These are phyloP conservation scores for Calonectria henricotiae DNA, from an alignment of 2,329 filamentous ascomycete species.

Conservation along the genomic window DNA sequence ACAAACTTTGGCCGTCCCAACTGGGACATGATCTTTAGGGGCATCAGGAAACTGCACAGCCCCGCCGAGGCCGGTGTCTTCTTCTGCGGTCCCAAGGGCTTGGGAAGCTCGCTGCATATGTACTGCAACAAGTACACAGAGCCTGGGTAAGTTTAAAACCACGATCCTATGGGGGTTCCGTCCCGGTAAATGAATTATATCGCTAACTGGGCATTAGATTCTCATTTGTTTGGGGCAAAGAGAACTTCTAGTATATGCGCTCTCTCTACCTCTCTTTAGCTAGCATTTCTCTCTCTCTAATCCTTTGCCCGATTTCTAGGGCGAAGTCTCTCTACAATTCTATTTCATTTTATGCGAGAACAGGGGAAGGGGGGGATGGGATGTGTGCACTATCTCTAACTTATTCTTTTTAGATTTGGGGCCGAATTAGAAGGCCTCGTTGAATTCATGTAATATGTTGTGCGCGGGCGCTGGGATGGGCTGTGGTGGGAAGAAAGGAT, in stretches of 20 bases:
- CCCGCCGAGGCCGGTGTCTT: slow-evolving; percentile 84
- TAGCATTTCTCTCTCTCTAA: not conserved
- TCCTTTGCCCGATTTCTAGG: not conserved
- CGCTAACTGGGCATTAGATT: slow-evolving; percentile 65
- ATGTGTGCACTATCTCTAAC: slow-evolving; percentile 6
- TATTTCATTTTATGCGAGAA: not conserved
- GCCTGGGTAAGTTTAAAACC: slow-evolving; percentile 73
- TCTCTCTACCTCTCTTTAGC: not conserved
- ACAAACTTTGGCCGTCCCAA: slow-evolving; percentile 91
- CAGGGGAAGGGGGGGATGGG: not conserved
- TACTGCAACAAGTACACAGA: slow-evolving; percentile 93
- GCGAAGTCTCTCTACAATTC: not conserved
- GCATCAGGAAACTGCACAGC: slow-evolving; percentile 83
- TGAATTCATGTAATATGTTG: slow-evolving; percentile 19
- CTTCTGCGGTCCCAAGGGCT: slow-evolving; percentile 87
- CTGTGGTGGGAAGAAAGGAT: not conserved
- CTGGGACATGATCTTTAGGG: slow-evolving; percentile 92
- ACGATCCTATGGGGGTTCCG: no score
- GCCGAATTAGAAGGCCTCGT: slow-evolving; percentile 10
- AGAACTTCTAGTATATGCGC: slow-evolving; percentile 71
- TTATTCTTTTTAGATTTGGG: slow-evolving; percentile 18
- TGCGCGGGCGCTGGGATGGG: not conserved
- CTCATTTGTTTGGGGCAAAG: slow-evolving; percentile 79
- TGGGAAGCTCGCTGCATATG: slow-evolving; percentile 84
- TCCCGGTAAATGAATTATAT: slow-evolving; percentile 22